Conservation (phyloP, 495 filamentous ascomycete genomes). For the Neurospora sp. region DNA sequence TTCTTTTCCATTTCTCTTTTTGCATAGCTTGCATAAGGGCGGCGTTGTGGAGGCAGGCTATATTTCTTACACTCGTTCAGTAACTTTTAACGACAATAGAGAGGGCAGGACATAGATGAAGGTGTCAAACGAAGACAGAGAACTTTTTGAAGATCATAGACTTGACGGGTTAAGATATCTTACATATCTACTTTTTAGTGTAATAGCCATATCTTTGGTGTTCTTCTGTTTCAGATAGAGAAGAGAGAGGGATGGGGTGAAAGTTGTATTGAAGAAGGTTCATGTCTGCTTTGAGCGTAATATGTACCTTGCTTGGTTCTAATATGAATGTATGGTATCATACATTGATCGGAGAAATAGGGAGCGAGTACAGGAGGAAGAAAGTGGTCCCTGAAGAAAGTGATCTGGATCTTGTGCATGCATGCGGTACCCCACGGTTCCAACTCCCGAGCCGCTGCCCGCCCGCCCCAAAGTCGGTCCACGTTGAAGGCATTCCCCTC, state of each 20-base stretch:
- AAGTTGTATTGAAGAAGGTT: neutral
- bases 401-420: neutral
- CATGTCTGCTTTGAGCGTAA: neutral
- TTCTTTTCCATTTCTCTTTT: neutral
- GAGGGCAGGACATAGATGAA: neutral
- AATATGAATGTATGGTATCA: neutral
- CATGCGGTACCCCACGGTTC: neutral
- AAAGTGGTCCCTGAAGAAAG: neutral
- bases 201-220: neutral
- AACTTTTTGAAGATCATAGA: neutral
- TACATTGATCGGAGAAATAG: neutral
- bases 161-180: neutral
- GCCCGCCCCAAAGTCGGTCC: neutral
- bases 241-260: neutral
- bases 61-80: neutral
- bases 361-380: neutral
- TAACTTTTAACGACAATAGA: neutral
- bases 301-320: neutral
- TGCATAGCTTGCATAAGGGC: neutral
- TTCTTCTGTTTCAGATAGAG: neutral
- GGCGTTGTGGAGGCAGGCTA: neutral
- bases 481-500: neutral
- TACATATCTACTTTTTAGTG: neutral
- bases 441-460: neutral
- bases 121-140: neutral